Evolutionary conservation across 176 grass and related monocot genomes (phyloP), one percentile per base, ranked within the genome.

Genomic region (Lolium perenne): DNA sequence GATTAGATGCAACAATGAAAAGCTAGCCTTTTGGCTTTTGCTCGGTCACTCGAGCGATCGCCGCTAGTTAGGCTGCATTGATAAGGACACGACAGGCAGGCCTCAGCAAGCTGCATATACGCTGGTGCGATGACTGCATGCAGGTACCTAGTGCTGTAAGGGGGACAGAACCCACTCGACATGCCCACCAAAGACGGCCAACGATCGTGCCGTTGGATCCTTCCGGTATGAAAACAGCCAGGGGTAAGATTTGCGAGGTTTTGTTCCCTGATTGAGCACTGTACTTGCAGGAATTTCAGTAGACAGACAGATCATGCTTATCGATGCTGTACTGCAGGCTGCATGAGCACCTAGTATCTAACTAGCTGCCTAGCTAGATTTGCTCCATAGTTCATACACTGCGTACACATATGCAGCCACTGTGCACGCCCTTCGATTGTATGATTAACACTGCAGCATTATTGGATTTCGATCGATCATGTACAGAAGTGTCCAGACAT

Each of bases 221-320:
- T 43, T 8, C 15, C 15, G 46, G 20, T 51, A n/a, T 17, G 35
- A 56, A 45, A 78, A 78, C 74, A 20, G 32, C 66, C n/a, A 41
- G n/a, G 20, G 20, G 3, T 5, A 5, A 43, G 11, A 22, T 13
- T 56, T 20, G 76, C 10, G 68, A 46, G 84, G 15, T 16, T 67
- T 66, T 38, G 48, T 58, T 87, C 49, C 54, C 70, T 22, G 18
- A 3, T 73, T 51, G 59, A 67, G n/a, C 12, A 50, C 11, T 76
- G 59, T 29, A 45, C 10, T n/a, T 46, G 9, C 25, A 71, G 17
- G 38, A 21, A 87, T 67, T 81, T 76, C 74, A 1, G n/a, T 43
- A 55, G 45, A 12, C 60, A 66, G 13, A 12, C 59, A n/a, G 13
- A 80, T 32, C 62, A 1, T 62, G 4, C 12, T 11, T 66, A 73